Evolutionary conservation across 2,329 filamentous ascomycete species (phyloP).

Genomic region (Colletotrichum ledebouriae): DNA sequence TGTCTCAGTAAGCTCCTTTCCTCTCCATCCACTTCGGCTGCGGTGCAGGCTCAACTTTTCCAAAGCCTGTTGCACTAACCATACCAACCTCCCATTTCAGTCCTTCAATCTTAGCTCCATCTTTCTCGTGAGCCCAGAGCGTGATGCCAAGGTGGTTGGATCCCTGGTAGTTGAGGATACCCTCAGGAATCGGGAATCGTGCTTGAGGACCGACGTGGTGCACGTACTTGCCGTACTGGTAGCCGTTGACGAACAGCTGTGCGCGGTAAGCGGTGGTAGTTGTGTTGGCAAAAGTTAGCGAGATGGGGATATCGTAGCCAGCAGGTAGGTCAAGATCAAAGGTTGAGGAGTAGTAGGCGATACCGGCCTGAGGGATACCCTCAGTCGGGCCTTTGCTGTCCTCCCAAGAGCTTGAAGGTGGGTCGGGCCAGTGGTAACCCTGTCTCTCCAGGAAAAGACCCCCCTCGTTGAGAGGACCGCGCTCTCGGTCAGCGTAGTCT

Average conservation of each 20-base stretch:
- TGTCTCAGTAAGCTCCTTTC: conserved; percentile 60
- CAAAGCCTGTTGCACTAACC: conserved; percentile 61
- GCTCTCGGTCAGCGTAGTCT: conserved; percentile 65
- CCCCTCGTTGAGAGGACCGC: conserved; percentile 73
- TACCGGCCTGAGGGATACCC: conserved; percentile 60
- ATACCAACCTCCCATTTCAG: conserved; percentile 52
- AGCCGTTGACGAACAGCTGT: conserved; percentile 78
- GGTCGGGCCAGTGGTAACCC: conserved; percentile 67
- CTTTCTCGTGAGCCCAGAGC: conserved; percentile 72
- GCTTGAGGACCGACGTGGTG: conserved; percentile 79
- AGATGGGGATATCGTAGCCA: conserved; percentile 68
- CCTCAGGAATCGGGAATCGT: conserved; percentile 76
- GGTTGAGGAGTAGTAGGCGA: conserved; percentile 67
- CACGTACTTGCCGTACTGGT: conserved; percentile 69
- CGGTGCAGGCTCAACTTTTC: conserved; percentile 55
- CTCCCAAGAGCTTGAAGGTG: conserved; percentile 60
- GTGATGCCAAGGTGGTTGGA: conserved; percentile 75
- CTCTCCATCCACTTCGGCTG: conserved; percentile 59
- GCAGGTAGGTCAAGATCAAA: conserved; percentile 67
- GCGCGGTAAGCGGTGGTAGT: conserved; percentile 61
- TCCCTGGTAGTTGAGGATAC: conserved; percentile 75
- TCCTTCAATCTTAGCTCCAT: conserved; percentile 58
- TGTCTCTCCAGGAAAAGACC: conserved; percentile 68
- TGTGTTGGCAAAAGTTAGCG: conserved; percentile 64
- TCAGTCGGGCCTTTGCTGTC: conserved; percentile 50